A percentile compares a stretch with the other conserved stretches of the same genome.
Evolutionary conservation across 2,329 filamentous ascomycete species (phyloP).

Genomic region (Colletotrichum tofieldiae): DNA sequence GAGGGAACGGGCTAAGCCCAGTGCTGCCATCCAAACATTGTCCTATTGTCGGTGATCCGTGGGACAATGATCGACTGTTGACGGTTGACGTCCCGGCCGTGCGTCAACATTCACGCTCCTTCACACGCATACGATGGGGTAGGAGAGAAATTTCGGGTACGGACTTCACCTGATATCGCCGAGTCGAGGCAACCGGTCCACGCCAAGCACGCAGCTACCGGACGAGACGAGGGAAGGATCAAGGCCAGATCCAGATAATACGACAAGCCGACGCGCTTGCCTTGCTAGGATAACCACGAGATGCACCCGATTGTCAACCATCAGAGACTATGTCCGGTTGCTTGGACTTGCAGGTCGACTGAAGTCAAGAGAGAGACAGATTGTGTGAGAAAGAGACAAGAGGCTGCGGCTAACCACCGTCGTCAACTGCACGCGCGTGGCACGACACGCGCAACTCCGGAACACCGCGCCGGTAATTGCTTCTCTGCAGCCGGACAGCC

Average conservation of each 20-base stretch:
- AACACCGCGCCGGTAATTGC: slow-evolving; percentile 4
- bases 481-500: background rate
- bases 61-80: slow-evolving; percentile 35
- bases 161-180: slow-evolving; percentile 36
- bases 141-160: slow-evolving; percentile 29
- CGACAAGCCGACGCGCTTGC: background rate
- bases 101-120: slow-evolving; percentile 21
- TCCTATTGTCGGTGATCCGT: slow-evolving; percentile 38
- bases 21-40: slow-evolving; percentile 34
- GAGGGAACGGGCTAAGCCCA: slow-evolving; percentile 13
- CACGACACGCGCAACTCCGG: slow-evolving; percentile 34
- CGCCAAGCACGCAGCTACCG: slow-evolving; percentile 37
- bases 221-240: slow-evolving; percentile 14
- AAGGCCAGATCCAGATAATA: background rate
- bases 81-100: slow-evolving; percentile 33
- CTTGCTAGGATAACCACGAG: background rate
- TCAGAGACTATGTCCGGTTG: background rate
- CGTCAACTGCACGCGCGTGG: slow-evolving; percentile 24
- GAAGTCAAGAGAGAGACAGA: slow-evolving; percentile 15
- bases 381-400: slow-evolving; percentile 5
- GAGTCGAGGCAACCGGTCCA: slow-evolving; percentile 22
- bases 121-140: slow-evolving; percentile 2
- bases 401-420: slow-evolving; percentile 19
- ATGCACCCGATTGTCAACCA: background rate
- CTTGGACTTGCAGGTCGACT: slow-evolving; percentile 14